Base-by-base conservation (phyloP, 148 eudicot species). In the Hydrangea macrophylla region DNA sequence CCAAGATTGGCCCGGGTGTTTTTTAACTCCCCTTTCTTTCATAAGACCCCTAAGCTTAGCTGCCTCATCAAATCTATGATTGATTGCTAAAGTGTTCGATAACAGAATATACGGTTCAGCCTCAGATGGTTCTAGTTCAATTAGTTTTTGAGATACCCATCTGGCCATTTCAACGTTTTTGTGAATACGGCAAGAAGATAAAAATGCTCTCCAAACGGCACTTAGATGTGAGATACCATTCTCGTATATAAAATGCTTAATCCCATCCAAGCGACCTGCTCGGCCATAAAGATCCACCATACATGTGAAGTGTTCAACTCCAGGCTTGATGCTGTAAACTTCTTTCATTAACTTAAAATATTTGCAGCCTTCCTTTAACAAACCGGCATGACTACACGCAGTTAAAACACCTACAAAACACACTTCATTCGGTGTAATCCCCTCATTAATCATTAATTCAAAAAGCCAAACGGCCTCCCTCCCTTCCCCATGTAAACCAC, bases 261-360 rank as follows among this genome's bases (percentile, higher is more conserved):
- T 78, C 84, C 86, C 88, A 71, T 84, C 69, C 30, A 92, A 69
- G 31, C 72, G 81, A 64, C 91, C 93, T 28, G 93, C 91, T 37
- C 90, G 86, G 20, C 96, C 98, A 71, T 87, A 79, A 53, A 92
- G 85, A 86, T 92, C 96, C 25, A 92, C 85, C 87, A 90, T 88
- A 71, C 91, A 90, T 69, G 90, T 76, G 36, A 77, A 92, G 69
- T 89, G 98, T 68, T 90, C 93, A 36, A 80, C 72, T 44, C 66
- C 78, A 60, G 96, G 91, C 57, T 68, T 60, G 54, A 92, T 82
- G 22, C 55, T 30, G 60, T 81, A 90, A 50, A 59, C 83, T 62
- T 82, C 90, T 68, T 67, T 90, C 98, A 90, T 92, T 69, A 79
- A 23, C 35, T 58, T 75, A 73, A 90, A 88, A 65, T 79, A 82